phyloP scores from a whole-genome alignment of 805 yeast genomes.

The Starmera caribaea region DNA sequence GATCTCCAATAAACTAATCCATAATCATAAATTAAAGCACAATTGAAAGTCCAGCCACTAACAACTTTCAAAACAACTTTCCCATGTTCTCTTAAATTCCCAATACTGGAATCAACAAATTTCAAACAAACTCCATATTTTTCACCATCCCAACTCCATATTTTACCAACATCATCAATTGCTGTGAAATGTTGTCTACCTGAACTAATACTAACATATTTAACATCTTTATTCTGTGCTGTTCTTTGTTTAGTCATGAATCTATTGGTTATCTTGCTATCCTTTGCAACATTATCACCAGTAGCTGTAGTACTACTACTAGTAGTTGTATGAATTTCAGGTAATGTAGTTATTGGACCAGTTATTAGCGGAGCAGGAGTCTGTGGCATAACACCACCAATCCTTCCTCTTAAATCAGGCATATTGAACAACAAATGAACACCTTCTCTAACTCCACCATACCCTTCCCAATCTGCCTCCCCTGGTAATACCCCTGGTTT shows the following conservation, averaged over 20 bases:
- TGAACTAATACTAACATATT: conserved; percentile 41
- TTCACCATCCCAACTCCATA: conserved; percentile 56
- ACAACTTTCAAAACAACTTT: conserved; percentile 33
- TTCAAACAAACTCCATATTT: conserved; percentile 33
- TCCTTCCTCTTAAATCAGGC: no score
- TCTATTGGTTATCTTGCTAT: conserved; percentile 2
- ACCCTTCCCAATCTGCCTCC: conserved; percentile 22
- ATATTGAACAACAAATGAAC: neutral
- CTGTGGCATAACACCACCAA: neutral
- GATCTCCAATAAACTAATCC: conserved; percentile 54
- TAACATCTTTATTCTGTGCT: conserved; percentile 12
- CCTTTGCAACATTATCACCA: neutral
- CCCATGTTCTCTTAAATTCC: conserved; percentile 16
- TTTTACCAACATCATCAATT: conserved; percentile 33
- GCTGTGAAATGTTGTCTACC: conserved; percentile 63
- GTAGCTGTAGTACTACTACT: neutral
- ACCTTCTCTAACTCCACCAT: neutral
- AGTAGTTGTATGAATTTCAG: neutral
- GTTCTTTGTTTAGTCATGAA: conserved; percentile 12
- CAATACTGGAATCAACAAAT: conserved; percentile 22
- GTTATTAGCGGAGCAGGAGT: neutral
- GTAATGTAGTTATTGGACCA: neutral
- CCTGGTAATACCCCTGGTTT: conserved; percentile 27
- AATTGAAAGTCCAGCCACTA: conserved; percentile 62
- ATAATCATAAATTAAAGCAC: conserved; percentile 34